phyloP scores from a whole-genome alignment of 768 basidiomycete genomes.

The Lactarius evosmus region DNA sequence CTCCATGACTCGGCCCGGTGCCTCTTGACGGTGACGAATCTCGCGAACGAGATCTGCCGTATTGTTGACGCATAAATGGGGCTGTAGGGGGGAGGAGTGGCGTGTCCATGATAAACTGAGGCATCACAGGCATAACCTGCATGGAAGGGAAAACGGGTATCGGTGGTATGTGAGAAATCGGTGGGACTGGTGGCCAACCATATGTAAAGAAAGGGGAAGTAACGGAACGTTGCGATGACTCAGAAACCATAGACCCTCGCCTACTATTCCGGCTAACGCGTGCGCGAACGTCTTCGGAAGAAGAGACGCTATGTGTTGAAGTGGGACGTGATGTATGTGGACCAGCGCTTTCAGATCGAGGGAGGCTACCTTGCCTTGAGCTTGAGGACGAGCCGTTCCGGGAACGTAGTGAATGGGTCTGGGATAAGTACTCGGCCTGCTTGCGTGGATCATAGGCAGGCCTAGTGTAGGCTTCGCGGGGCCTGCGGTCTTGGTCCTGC shows the following conservation, averaged over 20 bases:
- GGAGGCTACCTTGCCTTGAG: slow-evolving; percentile 14
- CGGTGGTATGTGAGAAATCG: slow-evolving; percentile 17
- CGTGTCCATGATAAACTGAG: slow-evolving; percentile 26
- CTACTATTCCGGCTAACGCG: slow-evolving; percentile 15
- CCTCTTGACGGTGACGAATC: slow-evolving; percentile 10
- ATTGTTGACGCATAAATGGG: slow-evolving; percentile 29
- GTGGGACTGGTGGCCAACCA: slow-evolving; percentile 19
- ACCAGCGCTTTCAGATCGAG: slow-evolving; percentile 17
- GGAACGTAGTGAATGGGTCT: neutral
- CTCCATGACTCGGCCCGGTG: slow-evolving; percentile 18
- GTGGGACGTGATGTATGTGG: slow-evolving; percentile 11
- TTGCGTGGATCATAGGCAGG: slow-evolving; percentile 26
- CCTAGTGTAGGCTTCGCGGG: slow-evolving; percentile 24
- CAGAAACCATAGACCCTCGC: slow-evolving; percentile 22
- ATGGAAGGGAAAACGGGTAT: slow-evolving; percentile 22
- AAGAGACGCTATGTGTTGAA: slow-evolving; percentile 18
- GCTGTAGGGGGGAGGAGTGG: slow-evolving; percentile 30
- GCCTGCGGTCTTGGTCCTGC: slow-evolving; percentile 19
- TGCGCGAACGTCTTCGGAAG: slow-evolving; percentile 22
- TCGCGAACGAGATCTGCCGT: slow-evolving; percentile 20
- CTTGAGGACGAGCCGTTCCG: slow-evolving; percentile 19
- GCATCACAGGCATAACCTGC: slow-evolving; percentile 24
- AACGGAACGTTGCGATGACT: slow-evolving; percentile 20
- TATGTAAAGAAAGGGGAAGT: slow-evolving; percentile 13
- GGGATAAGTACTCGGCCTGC: slow-evolving; percentile 7